phyloP scores from a whole-genome alignment of 1,139 yeast species.

The Hemisphaericaspora lyxosophila region DNA sequence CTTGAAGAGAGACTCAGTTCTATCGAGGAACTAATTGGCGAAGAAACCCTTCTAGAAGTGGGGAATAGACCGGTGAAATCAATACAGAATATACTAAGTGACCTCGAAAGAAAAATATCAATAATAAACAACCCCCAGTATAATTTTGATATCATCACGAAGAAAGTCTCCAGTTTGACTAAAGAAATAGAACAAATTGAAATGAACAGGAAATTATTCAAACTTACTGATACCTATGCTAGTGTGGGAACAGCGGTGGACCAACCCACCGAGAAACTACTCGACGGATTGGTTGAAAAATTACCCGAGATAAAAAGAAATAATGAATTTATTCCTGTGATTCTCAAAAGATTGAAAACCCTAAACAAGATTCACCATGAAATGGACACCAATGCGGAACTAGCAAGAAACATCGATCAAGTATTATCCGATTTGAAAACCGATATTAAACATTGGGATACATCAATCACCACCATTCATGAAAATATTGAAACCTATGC shows the following conservation, averaged over 20 bases:
- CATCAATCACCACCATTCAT: slow-evolving; percentile 36
- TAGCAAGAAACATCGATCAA: slow-evolving; percentile 34
- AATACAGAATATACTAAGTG: slow-evolving; percentile 28
- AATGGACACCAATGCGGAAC: slow-evolving; percentile 26
- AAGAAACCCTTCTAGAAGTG: slow-evolving; percentile 14
- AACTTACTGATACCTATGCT: slow-evolving; percentile 9
- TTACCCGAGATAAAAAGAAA: slow-evolving; percentile 39
- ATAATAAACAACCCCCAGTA: slow-evolving; percentile 39
- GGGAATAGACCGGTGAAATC: slow-evolving; percentile 18
- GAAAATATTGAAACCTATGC: slow-evolving; percentile 28
- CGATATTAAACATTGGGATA: slow-evolving; percentile 45
- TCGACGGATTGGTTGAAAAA: slow-evolving; percentile 37
- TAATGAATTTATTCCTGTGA: slow-evolving; percentile 36
- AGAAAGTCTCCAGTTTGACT: slow-evolving; percentile 17
- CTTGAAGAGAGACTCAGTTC: slow-evolving; percentile 25
- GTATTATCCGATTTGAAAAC: slow-evolving; percentile 31
- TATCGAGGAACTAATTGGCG: slow-evolving; percentile 25
- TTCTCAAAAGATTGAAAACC: slow-evolving; percentile 44
- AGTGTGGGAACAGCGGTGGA: slow-evolving; percentile 1
- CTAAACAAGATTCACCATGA: slow-evolving; percentile 47
- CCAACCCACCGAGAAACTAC: slow-evolving; percentile 21
- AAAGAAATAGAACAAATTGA: slow-evolving; percentile 20
- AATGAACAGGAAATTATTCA: slow-evolving; percentile 16
- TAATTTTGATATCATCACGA: slow-evolving; percentile 20
- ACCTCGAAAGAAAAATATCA: slow-evolving; percentile 36